phyloP scores from a whole-genome alignment of 1,139 yeast species.

The Geotrichum europaeum region DNA sequence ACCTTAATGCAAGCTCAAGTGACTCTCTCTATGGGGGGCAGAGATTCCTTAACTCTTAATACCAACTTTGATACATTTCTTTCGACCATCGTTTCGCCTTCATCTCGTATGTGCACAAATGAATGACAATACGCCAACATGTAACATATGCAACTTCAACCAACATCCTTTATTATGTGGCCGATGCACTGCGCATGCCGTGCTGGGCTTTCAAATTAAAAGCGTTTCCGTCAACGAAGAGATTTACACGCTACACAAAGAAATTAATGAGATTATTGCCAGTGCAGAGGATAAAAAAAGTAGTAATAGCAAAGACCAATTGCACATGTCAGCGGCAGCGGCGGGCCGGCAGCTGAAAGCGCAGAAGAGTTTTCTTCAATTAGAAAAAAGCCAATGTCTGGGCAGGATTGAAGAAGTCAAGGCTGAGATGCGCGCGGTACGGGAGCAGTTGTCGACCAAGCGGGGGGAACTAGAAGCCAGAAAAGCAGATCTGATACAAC shows the following conservation, averaged over 20 bases:
- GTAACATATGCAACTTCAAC: not conserved
- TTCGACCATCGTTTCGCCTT: not conserved
- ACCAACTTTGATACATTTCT: no score
- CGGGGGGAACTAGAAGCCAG: not conserved
- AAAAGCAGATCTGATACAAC: not conserved
- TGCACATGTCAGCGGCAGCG: not conserved
- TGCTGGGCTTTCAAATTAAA: not conserved
- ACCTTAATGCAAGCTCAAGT: no score
- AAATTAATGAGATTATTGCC: not conserved
- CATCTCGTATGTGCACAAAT: not conserved
- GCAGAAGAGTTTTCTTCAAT: not conserved
- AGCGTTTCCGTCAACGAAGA: not conserved
- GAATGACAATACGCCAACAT: not conserved
- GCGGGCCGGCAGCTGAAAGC: not conserved
- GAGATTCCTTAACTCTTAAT: no score
- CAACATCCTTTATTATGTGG: not conserved
- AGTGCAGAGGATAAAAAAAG: not conserved
- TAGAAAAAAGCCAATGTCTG: not conserved
- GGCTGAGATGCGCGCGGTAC: not conserved
- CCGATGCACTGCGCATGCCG: not conserved
- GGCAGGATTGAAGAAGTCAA: not conserved
- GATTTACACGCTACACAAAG: not conserved
- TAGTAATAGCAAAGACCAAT: not conserved
- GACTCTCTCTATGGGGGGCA: no score
- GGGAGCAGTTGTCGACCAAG: not conserved